Percentiles rank a stretch among this genome's conserved stretches.
Conservation (phyloP, 208 protist species). For the Vickermania spadyakhi region DNA sequence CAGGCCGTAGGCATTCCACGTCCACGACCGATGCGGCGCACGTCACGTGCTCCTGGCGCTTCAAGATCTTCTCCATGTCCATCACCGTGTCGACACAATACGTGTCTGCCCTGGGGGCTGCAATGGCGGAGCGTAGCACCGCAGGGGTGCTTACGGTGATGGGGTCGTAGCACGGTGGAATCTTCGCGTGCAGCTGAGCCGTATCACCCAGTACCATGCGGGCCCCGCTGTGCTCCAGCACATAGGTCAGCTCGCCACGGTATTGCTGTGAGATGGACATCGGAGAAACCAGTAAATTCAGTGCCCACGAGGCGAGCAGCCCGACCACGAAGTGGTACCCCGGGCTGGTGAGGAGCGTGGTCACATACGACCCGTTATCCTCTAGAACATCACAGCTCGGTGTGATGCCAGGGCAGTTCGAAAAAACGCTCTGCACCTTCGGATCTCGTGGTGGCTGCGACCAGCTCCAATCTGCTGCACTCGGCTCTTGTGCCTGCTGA, state of each 20-base stretch:
- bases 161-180: conserved; percentile 37
- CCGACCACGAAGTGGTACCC: conserved; percentile 72
- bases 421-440: conserved; percentile 57
- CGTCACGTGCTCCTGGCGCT: neutral
- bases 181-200: conserved; percentile 34
- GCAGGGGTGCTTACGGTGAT: conserved; percentile 19
- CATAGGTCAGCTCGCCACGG: conserved; percentile 68
- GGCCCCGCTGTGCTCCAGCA: conserved; percentile 66
- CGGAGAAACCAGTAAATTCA: conserved; percentile 69
- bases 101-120: conserved; percentile 8
- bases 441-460: conserved; percentile 37
- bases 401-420: conserved; percentile 21
- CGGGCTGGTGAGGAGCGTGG: conserved; percentile 39
- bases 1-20: neutral
- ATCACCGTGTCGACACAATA: conserved; percentile 49
- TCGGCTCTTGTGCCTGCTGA: conserved; percentile 14
- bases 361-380: conserved; percentile 60
- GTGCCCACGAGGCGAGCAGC: conserved; percentile 58
- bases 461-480: conserved; percentile 45
- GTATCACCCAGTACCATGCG: conserved; percentile 49
- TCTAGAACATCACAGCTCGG: conserved; percentile 58
- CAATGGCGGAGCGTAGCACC: conserved; percentile 4
- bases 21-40: neutral
- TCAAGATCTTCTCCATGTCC: conserved; percentile 27
- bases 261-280: conserved; percentile 65